Evolutionary conservation across 106 monocot species (phyloP), one percentile per base, ranked within the genome.

Genomic region (Dendrobium chrysotoxum): DNA sequence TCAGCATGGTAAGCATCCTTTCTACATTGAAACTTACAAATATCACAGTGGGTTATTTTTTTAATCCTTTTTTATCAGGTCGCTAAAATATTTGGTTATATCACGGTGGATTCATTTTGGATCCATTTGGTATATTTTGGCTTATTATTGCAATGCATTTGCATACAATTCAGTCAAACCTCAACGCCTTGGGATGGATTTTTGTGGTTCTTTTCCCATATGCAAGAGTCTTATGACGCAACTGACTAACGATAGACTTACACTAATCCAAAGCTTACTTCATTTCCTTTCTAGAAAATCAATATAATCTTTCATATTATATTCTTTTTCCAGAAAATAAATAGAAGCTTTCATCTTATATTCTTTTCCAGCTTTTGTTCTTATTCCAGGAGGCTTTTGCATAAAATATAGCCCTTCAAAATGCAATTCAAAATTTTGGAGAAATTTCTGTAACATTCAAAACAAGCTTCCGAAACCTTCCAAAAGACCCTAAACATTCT

Each of bases 1-100:
- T 82, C 84, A 79, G 53, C 80, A 88, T 85, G 94, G 97, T 98
- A 92, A 87, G 66, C 18, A 44, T 26, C 28, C 9, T 72, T 53
- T 72, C 7, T 72, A 45, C 28, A 77, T 53, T 7, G 46, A 55
- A 20, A 35, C 10, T 70, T 61, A 13, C 31, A 9, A 35, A 70
- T 70, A 31, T 70, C 28, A 70, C 15, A 0, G 35, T 16, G 31
- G 11, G 31, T 61, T 61, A 50, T 50, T 61, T 61, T 61, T 4
- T 61, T 23, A 23, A 6, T 25, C 61, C 61, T n/a, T 20, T 23
- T 61, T 61, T 61, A 15, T 61, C 6, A 61, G 1, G 4, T 4
- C 4, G 61, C n/a, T 61, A 11, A 61, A 6, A 5, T 61, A 23
- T 61, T 23, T 61, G 21, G 23, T 23, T 61, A 61, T 61, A 61